Percentiles rank a stretch among this genome's conserved stretches.
phyloP scores from a whole-genome alignment of 2,329 filamentous ascomycete genomes.

The Penicillium sp. region DNA sequence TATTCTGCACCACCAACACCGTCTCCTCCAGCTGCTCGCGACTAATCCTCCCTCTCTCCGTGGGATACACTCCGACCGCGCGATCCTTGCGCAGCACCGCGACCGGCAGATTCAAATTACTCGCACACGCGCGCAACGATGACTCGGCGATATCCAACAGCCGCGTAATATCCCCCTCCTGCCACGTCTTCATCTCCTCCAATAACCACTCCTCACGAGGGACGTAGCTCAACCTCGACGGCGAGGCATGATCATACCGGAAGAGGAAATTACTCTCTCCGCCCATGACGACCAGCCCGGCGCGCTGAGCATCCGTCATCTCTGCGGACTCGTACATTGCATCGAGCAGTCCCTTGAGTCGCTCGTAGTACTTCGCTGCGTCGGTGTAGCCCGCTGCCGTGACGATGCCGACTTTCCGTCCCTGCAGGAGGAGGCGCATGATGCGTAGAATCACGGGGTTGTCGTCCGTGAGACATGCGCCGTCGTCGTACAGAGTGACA shows the following conservation, averaged over 20 bases:
- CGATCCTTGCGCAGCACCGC: slow-evolving; percentile 78
- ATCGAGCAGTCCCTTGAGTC: slow-evolving; percentile 77
- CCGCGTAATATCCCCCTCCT: slow-evolving; percentile 60
- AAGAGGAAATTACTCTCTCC: slow-evolving; percentile 96
- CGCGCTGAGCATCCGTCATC: slow-evolving; percentile 59
- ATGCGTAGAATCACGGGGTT: slow-evolving; percentile 68
- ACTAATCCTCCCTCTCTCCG: slow-evolving; percentile 58
- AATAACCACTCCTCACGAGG: slow-evolving; percentile 53
- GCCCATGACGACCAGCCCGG: slow-evolving; percentile 81
- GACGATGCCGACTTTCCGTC: slow-evolving; percentile 84
- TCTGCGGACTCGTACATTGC: slow-evolving; percentile 56
- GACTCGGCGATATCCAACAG: slow-evolving; percentile 81
- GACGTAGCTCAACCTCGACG: slow-evolving; percentile 60
- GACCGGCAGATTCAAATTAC: slow-evolving; percentile 69
- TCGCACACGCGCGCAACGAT: slow-evolving; percentile 71
- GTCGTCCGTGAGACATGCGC: slow-evolving; percentile 62
- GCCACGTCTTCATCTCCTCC: slow-evolving; percentile 46
- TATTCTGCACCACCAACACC: slow-evolving; percentile 86
- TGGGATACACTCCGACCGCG: slow-evolving; percentile 67
- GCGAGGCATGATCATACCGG: slow-evolving; percentile 58
- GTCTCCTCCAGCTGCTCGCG: slow-evolving; percentile 92
- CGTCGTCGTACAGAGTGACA: slow-evolving; percentile 90
- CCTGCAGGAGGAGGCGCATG: slow-evolving; percentile 62
- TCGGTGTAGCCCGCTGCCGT: slow-evolving; percentile 93
- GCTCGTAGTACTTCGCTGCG: slow-evolving; percentile 72